Evolutionary conservation across 2,329 filamentous ascomycete species (phyloP), one percentile per base, ranked within the genome.

Genomic region (Ascochyta fabae): DNA sequence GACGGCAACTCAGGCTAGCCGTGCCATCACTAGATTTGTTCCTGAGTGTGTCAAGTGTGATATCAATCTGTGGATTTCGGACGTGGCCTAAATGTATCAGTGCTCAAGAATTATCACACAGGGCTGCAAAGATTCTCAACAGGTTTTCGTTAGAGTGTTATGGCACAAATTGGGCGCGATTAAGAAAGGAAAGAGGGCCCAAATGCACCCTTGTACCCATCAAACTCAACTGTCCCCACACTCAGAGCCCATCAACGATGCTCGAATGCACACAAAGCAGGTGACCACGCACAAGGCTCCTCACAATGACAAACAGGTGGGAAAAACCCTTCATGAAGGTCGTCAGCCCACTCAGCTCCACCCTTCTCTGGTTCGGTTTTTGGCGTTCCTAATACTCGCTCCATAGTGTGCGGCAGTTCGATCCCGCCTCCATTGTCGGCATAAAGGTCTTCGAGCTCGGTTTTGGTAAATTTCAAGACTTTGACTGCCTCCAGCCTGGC

Each of bases 391-490:
- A 13, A 13, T 9, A 6, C 48, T 22, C 38, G 60, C 3, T 35
- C 15, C 16, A 43, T 45, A 24, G 4, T 29, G 5, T 61, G 48
- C 0, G 51, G 49, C 6, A 69, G 42, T n/a, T 60, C 39, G 1
- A 69, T 16, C 1, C 68, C 67, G 1, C 66, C 68, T 1, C 34
- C 44, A 15, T 55, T 48, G 3, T 68, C 63, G 1, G 27, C 50
- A 26, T 70, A 70, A 0, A 69, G 23, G 31, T 64, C 55, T 2
- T 31, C 41, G 0, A 65, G 42, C 9, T 68, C 66, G 0, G 22
- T n/a, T 1, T 6, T 19, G 3, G 62, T 63, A 38, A 65, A 53
- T 6, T 56, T 58, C 4, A 60, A 9, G 0, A 26, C 40, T 6
- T 52, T 8, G 1, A 55, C 35, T 1, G 59, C 61, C 8, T 36